Conservation (phyloP, 352 stramenopile genomes). For the Pythium myriotylum region DNA sequence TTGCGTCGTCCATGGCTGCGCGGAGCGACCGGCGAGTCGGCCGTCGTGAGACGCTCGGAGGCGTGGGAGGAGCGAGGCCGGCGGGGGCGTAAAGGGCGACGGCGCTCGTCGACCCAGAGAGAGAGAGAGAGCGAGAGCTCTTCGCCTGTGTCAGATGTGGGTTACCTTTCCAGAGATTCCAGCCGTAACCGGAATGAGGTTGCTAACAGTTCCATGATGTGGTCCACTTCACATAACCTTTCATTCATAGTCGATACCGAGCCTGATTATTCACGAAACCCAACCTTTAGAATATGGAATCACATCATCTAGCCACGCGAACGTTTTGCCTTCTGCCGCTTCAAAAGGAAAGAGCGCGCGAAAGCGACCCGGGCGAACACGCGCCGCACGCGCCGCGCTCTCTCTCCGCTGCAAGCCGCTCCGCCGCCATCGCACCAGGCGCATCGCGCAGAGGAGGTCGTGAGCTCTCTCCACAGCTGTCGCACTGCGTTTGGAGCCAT, state of each 20-base stretch:
- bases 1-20: conserved; percentile 30
- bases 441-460: neutral
- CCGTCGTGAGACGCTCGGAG: no score
- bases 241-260: no score
- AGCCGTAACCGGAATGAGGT: no score
- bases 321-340: conserved; percentile 18
- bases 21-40: neutral
- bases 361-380: conserved; percentile 14
- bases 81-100: no score
- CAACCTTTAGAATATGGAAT: no score
- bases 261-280: no score
- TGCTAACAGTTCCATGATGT: no score
- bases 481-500: neutral
- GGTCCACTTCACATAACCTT: no score
- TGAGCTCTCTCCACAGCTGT: neutral
- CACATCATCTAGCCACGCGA: no score
- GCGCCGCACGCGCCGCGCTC: neutral
- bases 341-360: conserved; percentile 22
- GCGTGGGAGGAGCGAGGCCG: no score
- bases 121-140: neutral
- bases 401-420: neutral
- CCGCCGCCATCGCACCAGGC: neutral
- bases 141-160: neutral
- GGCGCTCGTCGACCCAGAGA: neutral
- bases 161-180: neutral